Evolutionary conservation across 306 rosid species (phyloP).

Genomic region (Begonia masoniana): DNA sequence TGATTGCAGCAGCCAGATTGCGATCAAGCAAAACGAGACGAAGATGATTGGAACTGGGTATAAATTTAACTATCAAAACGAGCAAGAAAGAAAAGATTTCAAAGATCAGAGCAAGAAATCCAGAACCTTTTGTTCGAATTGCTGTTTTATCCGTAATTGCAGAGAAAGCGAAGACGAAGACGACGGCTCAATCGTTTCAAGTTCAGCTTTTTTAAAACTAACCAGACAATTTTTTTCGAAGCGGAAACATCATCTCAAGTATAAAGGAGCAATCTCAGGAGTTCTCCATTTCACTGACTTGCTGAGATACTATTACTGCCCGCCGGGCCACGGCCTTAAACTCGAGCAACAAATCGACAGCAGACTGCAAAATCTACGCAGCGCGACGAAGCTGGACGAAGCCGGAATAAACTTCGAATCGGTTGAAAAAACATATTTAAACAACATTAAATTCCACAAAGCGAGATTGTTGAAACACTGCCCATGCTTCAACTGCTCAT

Average conservation of each 20-base stretch:
- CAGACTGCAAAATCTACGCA: not conserved
- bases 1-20: no score
- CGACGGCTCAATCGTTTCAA: not conserved
- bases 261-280: not conserved
- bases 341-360: not conserved
- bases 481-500: not conserved
- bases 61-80: not conserved
- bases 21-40: no score
- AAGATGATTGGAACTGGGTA: no score
- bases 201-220: not conserved
- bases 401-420: conserved; percentile 25
- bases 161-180: not conserved
- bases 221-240: not conserved
- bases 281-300: conserved; percentile 37
- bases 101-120: not conserved
- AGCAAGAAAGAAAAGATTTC: not conserved
- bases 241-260: not conserved
- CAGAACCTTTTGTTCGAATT: not conserved
- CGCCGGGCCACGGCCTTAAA: not conserved
- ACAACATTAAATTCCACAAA: conserved; percentile 14
- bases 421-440: conserved; percentile 8
- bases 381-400: conserved; percentile 4
- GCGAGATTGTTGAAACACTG: not conserved
- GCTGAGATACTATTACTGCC: conserved; percentile 25
- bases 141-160: not conserved